Percentiles rank a stretch among this genome's conserved stretches.
phyloP scores from a whole-genome alignment of 139 green algal species.

The Haematococcus lacustris region DNA sequence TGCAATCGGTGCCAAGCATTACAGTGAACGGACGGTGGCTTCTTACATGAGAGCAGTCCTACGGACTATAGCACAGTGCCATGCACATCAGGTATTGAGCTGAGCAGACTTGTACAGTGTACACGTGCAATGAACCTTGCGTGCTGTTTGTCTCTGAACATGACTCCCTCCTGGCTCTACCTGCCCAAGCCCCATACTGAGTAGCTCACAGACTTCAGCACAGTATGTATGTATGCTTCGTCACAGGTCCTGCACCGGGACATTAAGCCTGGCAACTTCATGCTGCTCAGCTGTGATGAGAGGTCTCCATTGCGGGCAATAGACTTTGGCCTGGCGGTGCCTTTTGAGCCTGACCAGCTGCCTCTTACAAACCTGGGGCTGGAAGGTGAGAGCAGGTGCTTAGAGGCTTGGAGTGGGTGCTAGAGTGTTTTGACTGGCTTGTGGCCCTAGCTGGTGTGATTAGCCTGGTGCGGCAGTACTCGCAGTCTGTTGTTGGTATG shows the following conservation, averaged over 20 bases:
- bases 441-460: neutral
- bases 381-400: neutral
- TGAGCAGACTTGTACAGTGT: too few species aligned
- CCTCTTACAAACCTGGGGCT: conserved; percentile 3
- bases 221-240: too few species aligned
- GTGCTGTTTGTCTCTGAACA: conserved; percentile 11
- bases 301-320: conserved; percentile 59
- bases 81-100: neutral
- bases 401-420: neutral
- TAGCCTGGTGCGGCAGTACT: neutral
- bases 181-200: too few species aligned
- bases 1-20: conserved; percentile 36
- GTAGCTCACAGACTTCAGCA: too few species aligned
- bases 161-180: conserved; percentile 68
- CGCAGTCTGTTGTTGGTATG: neutral
- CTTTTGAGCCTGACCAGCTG: conserved; percentile 8
- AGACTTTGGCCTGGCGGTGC: conserved; percentile 68
- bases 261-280: conserved; percentile 72
- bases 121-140: neutral
- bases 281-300: conserved; percentile 44
- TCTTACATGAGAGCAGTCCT: conserved; percentile 60
- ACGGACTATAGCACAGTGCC: conserved; percentile 51
- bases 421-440: neutral
- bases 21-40: conserved; percentile 40
- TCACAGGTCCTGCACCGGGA: conserved; percentile 63